phyloP scores from a whole-genome alignment of 2,329 filamentous ascomycete species.

The Alternaria alternata region DNA sequence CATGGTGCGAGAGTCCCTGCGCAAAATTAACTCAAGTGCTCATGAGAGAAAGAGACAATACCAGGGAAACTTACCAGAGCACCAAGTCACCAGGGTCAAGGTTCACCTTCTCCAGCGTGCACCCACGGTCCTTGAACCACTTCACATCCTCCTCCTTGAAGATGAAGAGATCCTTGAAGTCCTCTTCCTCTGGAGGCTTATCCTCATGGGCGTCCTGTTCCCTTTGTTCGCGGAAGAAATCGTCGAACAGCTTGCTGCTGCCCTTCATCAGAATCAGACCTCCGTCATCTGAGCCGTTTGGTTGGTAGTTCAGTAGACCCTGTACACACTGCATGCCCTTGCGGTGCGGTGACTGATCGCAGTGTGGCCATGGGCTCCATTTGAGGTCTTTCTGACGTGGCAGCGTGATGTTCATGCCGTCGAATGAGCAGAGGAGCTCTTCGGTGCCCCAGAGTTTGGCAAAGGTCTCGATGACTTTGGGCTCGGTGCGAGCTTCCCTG shows the following conservation, averaged over 20 bases:
- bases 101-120: constrained; percentile 51
- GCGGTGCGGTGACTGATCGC: constrained; percentile 48
- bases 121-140: constrained; percentile 54
- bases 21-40: too few relatives aligned
- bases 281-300: constrained; percentile 57
- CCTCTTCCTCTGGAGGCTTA: constrained; percentile 22
- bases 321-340: constrained; percentile 56
- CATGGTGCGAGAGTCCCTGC: too few relatives aligned
- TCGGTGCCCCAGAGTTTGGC: too few relatives aligned
- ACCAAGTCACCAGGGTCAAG: constrained; percentile 52
- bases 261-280: constrained; percentile 58
- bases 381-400: too few relatives aligned
- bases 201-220: constrained; percentile 24
- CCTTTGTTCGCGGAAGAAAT: constrained; percentile 51
- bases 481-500: too few relatives aligned
- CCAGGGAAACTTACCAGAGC: too few relatives aligned
- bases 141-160: constrained; percentile 55
- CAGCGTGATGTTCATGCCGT: too few relatives aligned
- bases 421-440: too few relatives aligned
- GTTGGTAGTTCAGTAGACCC: constrained; percentile 56
- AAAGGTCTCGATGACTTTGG: too few relatives aligned
- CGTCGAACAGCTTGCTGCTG: constrained; percentile 52
- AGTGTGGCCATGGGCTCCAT: too few relatives aligned
- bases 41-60: too few relatives aligned
- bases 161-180: constrained; percentile 53